Base-by-base conservation (phyloP, 2,329 filamentous ascomycete species). In the Aspergillus amoenus region DNA sequence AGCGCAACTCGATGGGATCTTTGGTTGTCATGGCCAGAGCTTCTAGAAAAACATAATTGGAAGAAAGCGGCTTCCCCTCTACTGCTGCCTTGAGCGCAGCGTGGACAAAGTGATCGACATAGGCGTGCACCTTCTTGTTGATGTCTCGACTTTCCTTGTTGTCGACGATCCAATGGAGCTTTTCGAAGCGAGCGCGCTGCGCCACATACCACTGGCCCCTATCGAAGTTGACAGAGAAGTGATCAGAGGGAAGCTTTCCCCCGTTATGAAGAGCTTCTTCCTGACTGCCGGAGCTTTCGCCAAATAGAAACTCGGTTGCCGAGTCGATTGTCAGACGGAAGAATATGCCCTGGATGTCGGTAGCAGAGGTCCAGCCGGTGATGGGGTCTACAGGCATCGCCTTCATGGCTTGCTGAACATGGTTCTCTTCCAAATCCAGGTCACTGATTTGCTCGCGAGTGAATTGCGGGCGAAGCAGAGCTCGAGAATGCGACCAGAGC, bases 321-420 rank as follows among this genome's bases (percentile, higher is more conserved):
- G 90, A 87, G 73, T 96, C 93, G 27, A 97, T 81, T 0, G 91
- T 93, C 68, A 88, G 88, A n/a, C 90, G 82, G 78, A 91, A 95
- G 75, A 96, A 88, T 54, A 96, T 79, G 59, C 92, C 85, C 62
- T 85, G 83, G 8, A 93, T 84, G 65, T 95, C 85, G 30, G 93
- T 78, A 9, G 84, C 79, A 6, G 79, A 57, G 5, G 73, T 74
- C 75, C 75, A 76, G 55, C 69, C 68, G 13, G 71, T 78, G 0
- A 82, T 81, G 1, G 81, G 41, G 37, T 64, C 81, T 53, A 85
- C 83, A 27, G 82, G 80, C 61, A 95, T 83, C 64, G 88, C 81
- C 18, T 80, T 78, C 70, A 95, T 84, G n/a, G 96, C 79, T 0
- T 85, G 83, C 67, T 90, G 81, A 22, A 93, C 82, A 69, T 96